Conservation (phyloP, 2,329 filamentous ascomycete species). For the Neofusicoccum cordaticola region DNA sequence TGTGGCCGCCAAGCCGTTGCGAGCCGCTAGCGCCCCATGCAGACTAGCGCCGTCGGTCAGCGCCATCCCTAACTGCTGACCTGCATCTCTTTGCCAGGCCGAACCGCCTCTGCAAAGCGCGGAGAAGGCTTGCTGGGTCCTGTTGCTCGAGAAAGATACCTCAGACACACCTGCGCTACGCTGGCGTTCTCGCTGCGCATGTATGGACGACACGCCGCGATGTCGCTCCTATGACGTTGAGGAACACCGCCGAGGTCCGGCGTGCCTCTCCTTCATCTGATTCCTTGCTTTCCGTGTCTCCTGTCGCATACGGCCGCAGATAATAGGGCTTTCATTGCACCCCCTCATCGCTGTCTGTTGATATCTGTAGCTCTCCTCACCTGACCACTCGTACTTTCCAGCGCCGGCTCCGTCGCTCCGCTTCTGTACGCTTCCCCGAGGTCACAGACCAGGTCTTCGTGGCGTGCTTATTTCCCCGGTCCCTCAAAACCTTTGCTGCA, state of each 20-base stretch:
- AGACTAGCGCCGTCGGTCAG: neutral
- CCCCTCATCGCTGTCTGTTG: neutral
- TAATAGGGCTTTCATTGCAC: neutral
- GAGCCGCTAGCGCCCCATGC: constrained; percentile 1
- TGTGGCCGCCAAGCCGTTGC: constrained; percentile 12
- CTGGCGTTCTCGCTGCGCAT: neutral
- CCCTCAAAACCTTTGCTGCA: neutral
- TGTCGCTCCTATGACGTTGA: constrained; percentile 3
- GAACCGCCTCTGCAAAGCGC: neutral
- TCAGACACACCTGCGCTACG: too few relatives aligned
- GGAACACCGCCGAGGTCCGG: neutral
- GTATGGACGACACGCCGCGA: neutral
- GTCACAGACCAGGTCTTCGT: constrained; percentile 8
- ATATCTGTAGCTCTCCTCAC: neutral
- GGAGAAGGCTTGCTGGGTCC: neutral
- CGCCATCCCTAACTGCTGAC: neutral
- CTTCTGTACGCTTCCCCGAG: constrained; percentile 6
- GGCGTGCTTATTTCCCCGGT: neutral
- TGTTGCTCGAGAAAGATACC: neutral
- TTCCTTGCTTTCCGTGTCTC: neutral
- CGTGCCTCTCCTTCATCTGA: neutral
- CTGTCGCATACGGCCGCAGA: neutral
- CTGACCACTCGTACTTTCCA: neutral
- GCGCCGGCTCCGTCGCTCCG: neutral
- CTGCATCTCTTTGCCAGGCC: neutral